phyloP scores from a whole-genome alignment of 345 rosid genomes.

The Melaleuca alternifolia region DNA sequence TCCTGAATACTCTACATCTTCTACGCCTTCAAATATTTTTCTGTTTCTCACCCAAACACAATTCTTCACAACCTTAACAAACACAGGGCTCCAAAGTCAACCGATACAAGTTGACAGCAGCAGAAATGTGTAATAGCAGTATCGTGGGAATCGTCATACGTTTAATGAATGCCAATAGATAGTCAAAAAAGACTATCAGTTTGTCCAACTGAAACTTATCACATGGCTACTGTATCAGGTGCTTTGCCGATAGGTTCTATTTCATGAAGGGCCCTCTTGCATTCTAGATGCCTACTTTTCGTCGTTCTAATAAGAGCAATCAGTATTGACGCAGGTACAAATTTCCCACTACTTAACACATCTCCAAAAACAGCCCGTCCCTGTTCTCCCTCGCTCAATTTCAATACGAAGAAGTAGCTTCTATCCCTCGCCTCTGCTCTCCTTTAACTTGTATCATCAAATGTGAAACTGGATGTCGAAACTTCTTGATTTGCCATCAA shows the following conservation, averaged over 20 bases:
- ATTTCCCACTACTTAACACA: too few species aligned
- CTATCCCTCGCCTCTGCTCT: not conserved
- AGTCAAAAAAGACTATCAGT: not conserved
- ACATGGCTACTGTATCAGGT: not conserved
- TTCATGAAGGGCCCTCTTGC: not conserved
- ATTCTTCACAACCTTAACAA: too few species aligned
- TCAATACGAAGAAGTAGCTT: not conserved
- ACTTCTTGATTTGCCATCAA: not conserved
- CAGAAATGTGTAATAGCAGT: not conserved
- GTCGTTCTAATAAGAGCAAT: not conserved
- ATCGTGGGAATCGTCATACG: not conserved
- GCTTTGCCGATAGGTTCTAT: not conserved
- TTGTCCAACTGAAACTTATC: not conserved
- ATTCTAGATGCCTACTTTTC: not conserved
- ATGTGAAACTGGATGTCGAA: not conserved
- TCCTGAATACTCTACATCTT: too few species aligned
- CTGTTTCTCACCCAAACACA: too few species aligned
- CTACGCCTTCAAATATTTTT: too few species aligned
- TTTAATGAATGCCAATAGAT: not conserved
- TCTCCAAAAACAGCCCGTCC: too few species aligned
- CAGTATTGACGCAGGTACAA: too few species aligned
- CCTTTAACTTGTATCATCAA: not conserved
- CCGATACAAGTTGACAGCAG: not conserved
- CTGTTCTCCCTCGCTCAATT: not conserved
- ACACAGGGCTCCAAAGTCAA: not conserved